These are phyloP conservation scores for Dactylellina cionopaga DNA, from an alignment of 2,329 filamentous ascomycete genomes.

Conservation along the genomic window DNA sequence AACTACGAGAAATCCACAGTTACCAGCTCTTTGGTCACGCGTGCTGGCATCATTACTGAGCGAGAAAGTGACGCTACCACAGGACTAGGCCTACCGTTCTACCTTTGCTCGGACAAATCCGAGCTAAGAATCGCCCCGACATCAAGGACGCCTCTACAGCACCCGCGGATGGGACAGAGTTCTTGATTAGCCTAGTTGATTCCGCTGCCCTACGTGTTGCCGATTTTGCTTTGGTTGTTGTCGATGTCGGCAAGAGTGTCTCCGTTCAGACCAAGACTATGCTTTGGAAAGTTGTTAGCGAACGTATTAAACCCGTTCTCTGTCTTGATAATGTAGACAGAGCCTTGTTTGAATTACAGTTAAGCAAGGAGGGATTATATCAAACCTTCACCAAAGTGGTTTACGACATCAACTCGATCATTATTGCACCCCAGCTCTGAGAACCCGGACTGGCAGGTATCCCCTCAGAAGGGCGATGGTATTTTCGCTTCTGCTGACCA, in stretches of 20 bases:
- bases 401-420: constrained; percentile 99
- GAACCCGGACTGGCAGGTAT: constrained; percentile 92
- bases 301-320: constrained; percentile 99
- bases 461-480: constrained; percentile 96
- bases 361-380: constrained; percentile 98
- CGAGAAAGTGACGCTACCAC: too few species aligned
- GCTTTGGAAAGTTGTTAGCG: constrained; percentile 96
- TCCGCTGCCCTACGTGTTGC: constrained; percentile 99
- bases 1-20: too few species aligned
- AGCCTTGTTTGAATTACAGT: constrained; percentile 97
- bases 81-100: too few species aligned
- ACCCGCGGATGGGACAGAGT: constrained; percentile 88
- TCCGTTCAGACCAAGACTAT: constrained; percentile 99
- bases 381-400: constrained; percentile 99
- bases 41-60: too few species aligned
- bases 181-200: constrained; percentile 99
- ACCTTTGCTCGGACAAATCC: too few species aligned
- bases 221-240: constrained; percentile 98
- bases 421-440: constrained; percentile 96
- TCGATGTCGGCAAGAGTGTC: constrained; percentile 99
- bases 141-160: too few species aligned
- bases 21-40: too few species aligned
- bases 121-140: too few species aligned
- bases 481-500: constrained; percentile 99
- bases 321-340: constrained; percentile 99